phyloP scores from a whole-genome alignment of 768 basidiomycete species.

The Leccinum ochraceum region DNA sequence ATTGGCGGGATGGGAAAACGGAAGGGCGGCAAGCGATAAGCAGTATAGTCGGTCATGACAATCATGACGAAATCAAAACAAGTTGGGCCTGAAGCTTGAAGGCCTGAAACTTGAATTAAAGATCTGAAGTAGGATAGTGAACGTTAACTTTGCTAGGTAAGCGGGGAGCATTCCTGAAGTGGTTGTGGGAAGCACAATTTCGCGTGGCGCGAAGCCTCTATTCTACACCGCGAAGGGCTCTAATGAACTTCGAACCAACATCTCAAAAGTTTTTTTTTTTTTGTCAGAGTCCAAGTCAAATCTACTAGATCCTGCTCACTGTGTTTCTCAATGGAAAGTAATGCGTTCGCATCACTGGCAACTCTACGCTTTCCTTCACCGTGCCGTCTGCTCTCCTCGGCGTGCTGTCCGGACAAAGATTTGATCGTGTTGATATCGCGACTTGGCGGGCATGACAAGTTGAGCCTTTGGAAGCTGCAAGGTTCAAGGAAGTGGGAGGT shows the following conservation, averaged over 20 bases:
- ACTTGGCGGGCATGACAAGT: slow-evolving; percentile 63
- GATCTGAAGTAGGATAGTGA: slow-evolving; percentile 2
- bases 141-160: background rate
- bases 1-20: slow-evolving; percentile 56
- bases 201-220: slow-evolving; percentile 29
- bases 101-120: background rate
- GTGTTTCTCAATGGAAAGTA: slow-evolving; percentile 38
- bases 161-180: slow-evolving; percentile 9
- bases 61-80: background rate
- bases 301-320: background rate
- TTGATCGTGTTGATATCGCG: slow-evolving; percentile 67
- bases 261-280: slow-evolving; percentile 6
- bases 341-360: slow-evolving; percentile 57
- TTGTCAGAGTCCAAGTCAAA: slow-evolving; percentile 7
- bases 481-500: slow-evolving; percentile 84
- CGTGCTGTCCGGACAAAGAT: slow-evolving; percentile 88
- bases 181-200: slow-evolving; percentile 27
- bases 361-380: slow-evolving; percentile 56
- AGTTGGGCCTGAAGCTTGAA: background rate
- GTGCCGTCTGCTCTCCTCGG: slow-evolving; percentile 57
- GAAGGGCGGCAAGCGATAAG: slow-evolving; percentile 38
- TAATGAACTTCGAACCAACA: slow-evolving; percentile 24
- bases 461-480: slow-evolving; percentile 80
- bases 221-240: slow-evolving; percentile 20
- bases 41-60: slow-evolving; percentile 2